Evolutionary conservation across 2,329 filamentous ascomycete species (phyloP).

Genomic region (Hirsutella rhossiliensis): DNA sequence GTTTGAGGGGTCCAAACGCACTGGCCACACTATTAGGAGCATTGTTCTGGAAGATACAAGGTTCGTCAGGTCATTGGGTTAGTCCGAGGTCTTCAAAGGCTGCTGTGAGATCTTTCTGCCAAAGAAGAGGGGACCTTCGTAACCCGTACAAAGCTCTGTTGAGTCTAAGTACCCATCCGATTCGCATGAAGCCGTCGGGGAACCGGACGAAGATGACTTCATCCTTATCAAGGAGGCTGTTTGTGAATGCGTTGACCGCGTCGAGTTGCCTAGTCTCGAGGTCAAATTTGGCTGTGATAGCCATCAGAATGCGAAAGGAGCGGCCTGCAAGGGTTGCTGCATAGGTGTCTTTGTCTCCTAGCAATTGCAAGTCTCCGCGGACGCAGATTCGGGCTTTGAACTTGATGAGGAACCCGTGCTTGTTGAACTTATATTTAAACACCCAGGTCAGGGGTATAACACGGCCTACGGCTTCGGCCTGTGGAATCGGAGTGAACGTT

Average conservation of each 20-base stretch:
- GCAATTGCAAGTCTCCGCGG: not conserved
- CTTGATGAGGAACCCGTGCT: slow-evolving; percentile 1
- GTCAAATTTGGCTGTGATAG: too few species aligned
- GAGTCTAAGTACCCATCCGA: too few species aligned
- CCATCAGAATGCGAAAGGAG: not conserved
- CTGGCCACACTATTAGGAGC: too few species aligned
- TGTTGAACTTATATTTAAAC: not conserved
- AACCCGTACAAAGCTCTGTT: too few species aligned
- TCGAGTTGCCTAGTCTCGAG: too few species aligned
- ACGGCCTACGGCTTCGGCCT: not conserved
- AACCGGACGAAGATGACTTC: too few species aligned
- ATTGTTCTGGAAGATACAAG: not conserved
- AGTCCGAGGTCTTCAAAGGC: not conserved
- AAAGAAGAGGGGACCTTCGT: not conserved
- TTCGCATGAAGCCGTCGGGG: too few species aligned
- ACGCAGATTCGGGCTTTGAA: not conserved
- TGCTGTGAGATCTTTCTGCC: not conserved
- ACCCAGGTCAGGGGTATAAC: not conserved
- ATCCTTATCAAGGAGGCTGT: too few species aligned
- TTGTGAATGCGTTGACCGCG: too few species aligned
- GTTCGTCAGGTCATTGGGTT: not conserved
- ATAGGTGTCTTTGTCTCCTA: too few species aligned
- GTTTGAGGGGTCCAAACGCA: too few species aligned
- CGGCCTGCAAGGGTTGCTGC: slow-evolving; percentile 1
- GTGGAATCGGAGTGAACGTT: not conserved